These are phyloP conservation scores for Verticillium isaacii DNA, from an alignment of 2,329 filamentous ascomycete genomes.

Conservation along the genomic window DNA sequence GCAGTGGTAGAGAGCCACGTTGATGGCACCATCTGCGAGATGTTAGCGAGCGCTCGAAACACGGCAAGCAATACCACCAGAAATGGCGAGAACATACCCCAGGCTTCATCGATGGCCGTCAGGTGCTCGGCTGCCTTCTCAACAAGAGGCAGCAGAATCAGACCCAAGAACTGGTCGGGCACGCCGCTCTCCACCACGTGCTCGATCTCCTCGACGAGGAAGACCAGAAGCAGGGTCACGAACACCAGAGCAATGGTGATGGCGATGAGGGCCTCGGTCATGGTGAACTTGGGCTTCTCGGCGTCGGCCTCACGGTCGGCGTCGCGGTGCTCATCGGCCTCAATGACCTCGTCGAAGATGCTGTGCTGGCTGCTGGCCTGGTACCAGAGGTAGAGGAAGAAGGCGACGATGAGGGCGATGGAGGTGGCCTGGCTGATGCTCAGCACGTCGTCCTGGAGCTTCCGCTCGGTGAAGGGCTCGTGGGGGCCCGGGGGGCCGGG, in stretches of 20 bases:
- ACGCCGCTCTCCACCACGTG: constrained; percentile 32
- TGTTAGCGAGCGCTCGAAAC: not conserved
- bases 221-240: constrained; percentile 62
- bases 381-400: constrained; percentile 52
- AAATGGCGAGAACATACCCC: constrained; percentile 25
- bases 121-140: constrained; percentile 86
- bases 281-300: constrained; percentile 58
- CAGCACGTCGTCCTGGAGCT: constrained; percentile 42
- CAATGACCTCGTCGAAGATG: constrained; percentile 55
- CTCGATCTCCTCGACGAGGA: constrained; percentile 62
- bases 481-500: constrained; percentile 16
- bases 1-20: constrained; percentile 67
- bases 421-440: constrained; percentile 59
- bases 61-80: not conserved
- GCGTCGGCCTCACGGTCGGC: constrained; percentile 53
- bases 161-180: constrained; percentile 33
- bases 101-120: constrained; percentile 73
- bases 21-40: constrained; percentile 52
- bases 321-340: constrained; percentile 44
- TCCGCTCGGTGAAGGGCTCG: constrained; percentile 23
- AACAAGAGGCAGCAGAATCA: constrained; percentile 76
- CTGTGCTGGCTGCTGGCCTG: constrained; percentile 61
- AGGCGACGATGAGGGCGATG: constrained; percentile 57
- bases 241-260: constrained; percentile 50
- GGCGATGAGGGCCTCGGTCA: constrained; percentile 59